Evolutionary conservation across 2,329 filamentous ascomycete genomes (phyloP).

Genomic region (Fusarium falciforme): DNA sequence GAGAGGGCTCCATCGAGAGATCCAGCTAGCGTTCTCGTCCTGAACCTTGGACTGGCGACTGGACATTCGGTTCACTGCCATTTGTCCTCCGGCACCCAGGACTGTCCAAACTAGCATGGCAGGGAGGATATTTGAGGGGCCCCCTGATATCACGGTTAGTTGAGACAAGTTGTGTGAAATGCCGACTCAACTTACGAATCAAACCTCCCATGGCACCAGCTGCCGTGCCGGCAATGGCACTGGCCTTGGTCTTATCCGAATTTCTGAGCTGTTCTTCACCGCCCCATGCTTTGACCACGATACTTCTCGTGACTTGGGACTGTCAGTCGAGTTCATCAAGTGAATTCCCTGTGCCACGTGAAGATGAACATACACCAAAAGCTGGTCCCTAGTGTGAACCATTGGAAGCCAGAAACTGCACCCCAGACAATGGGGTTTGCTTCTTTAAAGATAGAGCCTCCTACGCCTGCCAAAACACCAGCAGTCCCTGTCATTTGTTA

Average conservation of each 20-base stretch:
- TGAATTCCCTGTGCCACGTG: neutral
- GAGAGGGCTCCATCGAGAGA: constrained; percentile 78
- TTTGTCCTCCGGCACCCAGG: constrained; percentile 54
- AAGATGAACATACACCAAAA: constrained; percentile 73
- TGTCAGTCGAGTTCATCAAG: constrained; percentile 15
- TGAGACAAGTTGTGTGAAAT: neutral
- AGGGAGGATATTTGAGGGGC: constrained; percentile 64
- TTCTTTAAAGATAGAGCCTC: constrained; percentile 77
- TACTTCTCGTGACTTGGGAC: constrained; percentile 58
- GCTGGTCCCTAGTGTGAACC: constrained; percentile 80
- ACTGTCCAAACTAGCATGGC: constrained; percentile 62
- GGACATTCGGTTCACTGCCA: constrained; percentile 49
- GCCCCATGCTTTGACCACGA: constrained; percentile 61
- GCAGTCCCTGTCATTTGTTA: constrained; percentile 60
- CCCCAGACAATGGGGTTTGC: constrained; percentile 77
- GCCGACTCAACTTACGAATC: constrained; percentile 56
- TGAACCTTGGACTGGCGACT: constrained; percentile 39
- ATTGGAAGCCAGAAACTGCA: constrained; percentile 79
- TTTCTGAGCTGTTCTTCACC: constrained; percentile 64
- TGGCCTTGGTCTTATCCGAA: constrained; percentile 73
- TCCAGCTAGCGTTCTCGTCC: constrained; percentile 56
- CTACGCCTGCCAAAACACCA: constrained; percentile 74
- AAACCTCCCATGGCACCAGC: constrained; percentile 71
- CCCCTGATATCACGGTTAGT: constrained; percentile 53
- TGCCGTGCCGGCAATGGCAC: constrained; percentile 76